A percentile compares a stretch with the other conserved stretches of the same genome.
phyloP scores from a whole-genome alignment of 2,329 filamentous ascomycete species.

The Aureobasidium sp. region DNA sequence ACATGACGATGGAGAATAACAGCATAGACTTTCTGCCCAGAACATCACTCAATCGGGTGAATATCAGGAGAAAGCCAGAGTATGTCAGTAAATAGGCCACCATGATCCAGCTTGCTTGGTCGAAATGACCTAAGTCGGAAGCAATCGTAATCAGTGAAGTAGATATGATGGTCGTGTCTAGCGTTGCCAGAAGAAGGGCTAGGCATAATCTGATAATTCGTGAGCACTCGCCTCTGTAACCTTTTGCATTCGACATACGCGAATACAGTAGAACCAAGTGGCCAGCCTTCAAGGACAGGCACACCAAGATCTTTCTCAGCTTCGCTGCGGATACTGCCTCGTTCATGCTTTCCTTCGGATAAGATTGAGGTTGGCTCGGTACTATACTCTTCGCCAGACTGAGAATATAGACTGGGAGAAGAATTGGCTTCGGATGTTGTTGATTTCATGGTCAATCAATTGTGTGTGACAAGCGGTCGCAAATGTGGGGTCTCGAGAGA shows the following conservation, averaged over 20 bases:
- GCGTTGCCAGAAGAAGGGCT: constrained; percentile 3
- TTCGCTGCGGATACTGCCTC: background rate
- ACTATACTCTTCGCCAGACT: background rate
- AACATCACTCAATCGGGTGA: constrained; percentile 10
- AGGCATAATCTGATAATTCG: background rate
- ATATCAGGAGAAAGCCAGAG: constrained; percentile 11
- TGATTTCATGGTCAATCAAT: background rate
- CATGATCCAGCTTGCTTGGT: constrained; percentile 7
- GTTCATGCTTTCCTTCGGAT: background rate
- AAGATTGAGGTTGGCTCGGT: background rate
- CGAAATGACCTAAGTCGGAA: constrained; percentile 4
- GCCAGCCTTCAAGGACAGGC: background rate
- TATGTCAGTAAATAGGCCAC: constrained; percentile 7
- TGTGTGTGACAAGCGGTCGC: background rate
- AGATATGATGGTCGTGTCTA: constrained; percentile 9
- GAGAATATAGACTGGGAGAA: background rate
- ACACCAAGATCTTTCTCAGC: background rate
- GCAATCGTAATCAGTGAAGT: constrained; percentile 6
- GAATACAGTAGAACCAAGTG: background rate
- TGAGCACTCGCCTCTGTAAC: background rate
- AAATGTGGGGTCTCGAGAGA: background rate
- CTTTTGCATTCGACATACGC: background rate
- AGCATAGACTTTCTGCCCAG: constrained; percentile 4
- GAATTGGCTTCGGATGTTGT: background rate
- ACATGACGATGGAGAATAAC: background rate